Evolutionary conservation across 2,329 filamentous ascomycete species (phyloP), one percentile per base, ranked within the genome.

Genomic region (Didymella keratinophila): DNA sequence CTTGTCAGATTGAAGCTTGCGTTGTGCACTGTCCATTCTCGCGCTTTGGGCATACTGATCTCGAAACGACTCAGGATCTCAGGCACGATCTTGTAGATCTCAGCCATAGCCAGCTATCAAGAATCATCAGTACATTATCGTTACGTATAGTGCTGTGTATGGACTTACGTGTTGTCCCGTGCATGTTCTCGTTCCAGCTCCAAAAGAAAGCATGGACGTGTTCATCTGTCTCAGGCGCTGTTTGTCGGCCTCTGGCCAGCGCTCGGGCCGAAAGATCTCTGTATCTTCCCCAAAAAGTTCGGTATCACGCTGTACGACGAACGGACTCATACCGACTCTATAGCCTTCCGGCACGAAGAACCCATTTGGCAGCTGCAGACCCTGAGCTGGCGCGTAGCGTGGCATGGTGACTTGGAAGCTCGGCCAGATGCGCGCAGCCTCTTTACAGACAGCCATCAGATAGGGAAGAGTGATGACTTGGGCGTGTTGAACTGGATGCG

Each of bases 371-470:
- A 92, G 87, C 41, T 86, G 84, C 9, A 83, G 79, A 3, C 89
- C 89, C 21, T 83, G 79, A 0, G 81, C 75, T 0, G 91, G 91
- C 0, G 91, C 88, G 45, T 93, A 80, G 51, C 91, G 84, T 75
- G 93, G 90, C 42, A 93, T 79, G 0, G 87, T 86, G 12, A 92
- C 79, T 0, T 89, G 90, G 0, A 88, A 83, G 0, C 90, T 88
- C 0, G 90, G 90, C 73, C 93, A 89, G 65, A 92, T 72, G 9
- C 90, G 85, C 77, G 93, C 89, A 7, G 88, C 85, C 75, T 95
- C 91, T 70, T 92, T 90, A 68, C 93, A 84, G 51, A 87, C 87
- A 2, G 90, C 91, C 69, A 92, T 88, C 2, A 95, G 83, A 71
- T 93, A 94, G 0, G 86, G 85, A 4, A 94, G 81, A 49, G 83